phyloP scores from a whole-genome alignment of 495 filamentous ascomycete genomes.

The Penicillium paxilli region DNA sequence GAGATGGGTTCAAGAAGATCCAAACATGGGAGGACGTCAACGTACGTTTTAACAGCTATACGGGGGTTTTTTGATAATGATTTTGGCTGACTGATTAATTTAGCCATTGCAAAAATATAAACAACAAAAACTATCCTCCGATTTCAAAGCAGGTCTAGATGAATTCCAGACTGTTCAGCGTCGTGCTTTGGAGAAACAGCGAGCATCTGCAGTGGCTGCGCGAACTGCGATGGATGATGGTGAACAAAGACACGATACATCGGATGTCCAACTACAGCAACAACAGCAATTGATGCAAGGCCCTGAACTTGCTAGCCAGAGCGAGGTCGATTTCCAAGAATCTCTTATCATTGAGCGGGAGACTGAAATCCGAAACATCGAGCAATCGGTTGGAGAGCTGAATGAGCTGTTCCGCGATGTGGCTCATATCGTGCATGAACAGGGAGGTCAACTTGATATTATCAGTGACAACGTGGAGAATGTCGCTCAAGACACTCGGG shows the following conservation, averaged over 20 bases:
- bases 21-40: constrained; percentile 90
- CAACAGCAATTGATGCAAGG: constrained; percentile 78
- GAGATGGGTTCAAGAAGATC: constrained; percentile 89
- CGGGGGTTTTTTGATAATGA: background rate
- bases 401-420: constrained; percentile 97
- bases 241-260: constrained; percentile 32
- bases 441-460: constrained; percentile 85
- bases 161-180: constrained; percentile 93
- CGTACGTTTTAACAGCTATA: constrained; percentile 50
- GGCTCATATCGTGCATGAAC: constrained; percentile 91
- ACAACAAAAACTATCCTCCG: constrained; percentile 88
- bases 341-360: constrained; percentile 93
- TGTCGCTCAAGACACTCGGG: constrained; percentile 74
- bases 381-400: constrained; percentile 90
- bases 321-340: constrained; percentile 98
- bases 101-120: constrained; percentile 92
- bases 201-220: constrained; percentile 78
- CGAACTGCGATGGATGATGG: constrained; percentile 68
- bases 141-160: constrained; percentile 81
- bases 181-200: constrained; percentile 86
- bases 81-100: constrained; percentile 9
- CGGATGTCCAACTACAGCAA: constrained; percentile 52
- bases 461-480: constrained; percentile 85
- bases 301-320: constrained; percentile 80
- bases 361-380: constrained; percentile 93